Evolutionary conservation across 2,329 filamentous ascomycete genomes (phyloP), one percentile per base, ranked within the genome.

Genomic region (Trichoderma polysporum): DNA sequence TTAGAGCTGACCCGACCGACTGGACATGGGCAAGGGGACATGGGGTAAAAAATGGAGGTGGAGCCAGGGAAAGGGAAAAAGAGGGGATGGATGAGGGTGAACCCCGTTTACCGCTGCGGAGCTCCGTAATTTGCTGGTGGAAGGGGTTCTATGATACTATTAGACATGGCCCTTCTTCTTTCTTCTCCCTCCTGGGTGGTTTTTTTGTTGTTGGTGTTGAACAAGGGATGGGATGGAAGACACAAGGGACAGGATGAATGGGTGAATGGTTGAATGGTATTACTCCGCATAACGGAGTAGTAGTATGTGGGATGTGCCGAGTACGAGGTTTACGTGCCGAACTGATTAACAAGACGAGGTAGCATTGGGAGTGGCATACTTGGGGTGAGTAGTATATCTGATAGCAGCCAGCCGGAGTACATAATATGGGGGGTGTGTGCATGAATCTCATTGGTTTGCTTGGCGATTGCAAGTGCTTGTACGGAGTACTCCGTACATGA

Each of bases 1-100:
- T 27, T 47, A 33, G 47, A 63, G 49, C 49, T 54, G 60, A 63
- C 60, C 60, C 60, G 60, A 56, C 49, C 60, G 50, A 47, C 60
- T 63, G 60, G 60, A 47, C 60, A 37, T 50, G 27, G 57, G 35
- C 53, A 57, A 25, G 33, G 54, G 35, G 15, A 4, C 39, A 31
- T 50, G 47, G 59, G 59, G 41, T n/a, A 52, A 22, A 39, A 31
- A 27, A 50, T 37, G 19, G 19, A 27, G 47, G 47, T 25, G 15
- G 47, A 50, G 25, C 12, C 10, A 17, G 12, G 22, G 47, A 9
- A 19, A 47, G 10, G 25, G 25, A 12, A 22, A 22, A 12, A 33
- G 19, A 33, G 9, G 58, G 2, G 29, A 25, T 17, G 57, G 10
- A 27, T 47, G 41, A 35, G 15, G 33, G 2, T 39, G n/a, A n/a